Percentiles rank a stretch among this genome's conserved stretches.
Conservation (phyloP, 371 early-diverging fungal genomes). For the Apophysomyces variabilis region DNA sequence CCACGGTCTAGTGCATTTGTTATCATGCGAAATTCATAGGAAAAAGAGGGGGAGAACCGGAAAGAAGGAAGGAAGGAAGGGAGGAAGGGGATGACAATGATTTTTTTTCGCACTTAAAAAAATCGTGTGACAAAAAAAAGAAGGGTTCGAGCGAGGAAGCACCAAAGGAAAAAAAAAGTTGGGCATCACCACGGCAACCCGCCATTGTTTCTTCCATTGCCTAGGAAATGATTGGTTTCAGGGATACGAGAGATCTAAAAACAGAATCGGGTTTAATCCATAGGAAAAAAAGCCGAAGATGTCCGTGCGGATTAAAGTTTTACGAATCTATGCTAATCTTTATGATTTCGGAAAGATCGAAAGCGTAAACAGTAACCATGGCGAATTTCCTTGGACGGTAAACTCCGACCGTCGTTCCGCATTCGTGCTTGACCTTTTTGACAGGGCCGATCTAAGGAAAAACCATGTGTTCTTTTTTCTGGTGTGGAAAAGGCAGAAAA, state of each 20-base stretch:
- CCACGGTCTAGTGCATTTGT: no score
- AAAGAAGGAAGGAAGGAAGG: not conserved
- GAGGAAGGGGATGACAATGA: not conserved
- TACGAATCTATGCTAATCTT: not conserved
- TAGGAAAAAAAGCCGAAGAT: not conserved
- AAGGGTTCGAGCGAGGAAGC: no score
- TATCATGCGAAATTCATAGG: no score
- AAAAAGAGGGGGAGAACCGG: not conserved
- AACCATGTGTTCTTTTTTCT: not conserved
- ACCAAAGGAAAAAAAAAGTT: not conserved
- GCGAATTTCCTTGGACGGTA: no score
- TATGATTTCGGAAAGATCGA: not conserved
- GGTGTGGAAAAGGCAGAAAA: not conserved
- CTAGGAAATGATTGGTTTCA: not conserved
- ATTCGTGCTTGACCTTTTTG: no score
- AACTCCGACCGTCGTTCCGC: not conserved
- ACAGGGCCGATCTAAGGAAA: not conserved
- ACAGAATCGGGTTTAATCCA: not conserved
- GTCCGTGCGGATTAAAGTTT: constrained; percentile 12
- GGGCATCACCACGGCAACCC: not conserved
- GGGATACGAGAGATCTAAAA: constrained; percentile 3
- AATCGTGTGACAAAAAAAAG: not conserved
- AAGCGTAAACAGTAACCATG: not conserved
- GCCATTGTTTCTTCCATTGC: no score
- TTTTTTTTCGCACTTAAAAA: not conserved